These are phyloP conservation scores for Phytophthora megakarya DNA, from an alignment of 352 stramenopile species.

Conservation along the genomic window DNA sequence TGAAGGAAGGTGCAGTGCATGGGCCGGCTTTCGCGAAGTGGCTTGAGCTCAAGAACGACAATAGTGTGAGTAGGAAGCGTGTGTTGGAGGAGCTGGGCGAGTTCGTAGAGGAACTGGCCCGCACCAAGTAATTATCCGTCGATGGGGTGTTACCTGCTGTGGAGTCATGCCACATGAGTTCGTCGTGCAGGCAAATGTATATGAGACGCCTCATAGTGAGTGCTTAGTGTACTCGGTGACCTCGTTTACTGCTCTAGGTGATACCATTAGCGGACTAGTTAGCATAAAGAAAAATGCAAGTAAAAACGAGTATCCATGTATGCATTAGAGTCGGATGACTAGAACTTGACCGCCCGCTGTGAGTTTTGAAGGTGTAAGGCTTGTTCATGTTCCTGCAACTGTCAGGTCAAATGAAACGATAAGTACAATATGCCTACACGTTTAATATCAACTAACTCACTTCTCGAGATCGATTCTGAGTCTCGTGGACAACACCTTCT, in stretches of 20 bases:
- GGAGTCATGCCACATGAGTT: conserved; percentile 9
- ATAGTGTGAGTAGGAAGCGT: conserved; percentile 74
- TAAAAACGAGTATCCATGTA: conserved; percentile 9
- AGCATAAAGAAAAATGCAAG: conserved; percentile 31
- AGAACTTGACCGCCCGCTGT: conserved; percentile 38
- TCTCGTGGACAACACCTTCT: conserved; percentile 65
- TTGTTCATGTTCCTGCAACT: conserved; percentile 65
- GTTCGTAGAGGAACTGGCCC: conserved; percentile 76
- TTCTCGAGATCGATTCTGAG: conserved; percentile 75
- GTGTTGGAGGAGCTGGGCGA: conserved; percentile 66
- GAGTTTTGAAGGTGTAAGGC: conserved; percentile 41
- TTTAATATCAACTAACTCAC: conserved; percentile 39
- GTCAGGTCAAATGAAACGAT: no score
- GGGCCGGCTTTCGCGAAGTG: conserved; percentile 64
- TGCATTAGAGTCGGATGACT: conserved; percentile 11
- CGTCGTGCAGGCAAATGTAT: conserved; percentile 7
- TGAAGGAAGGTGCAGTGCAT: conserved; percentile 64
- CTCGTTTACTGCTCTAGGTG: conserved; percentile 13
- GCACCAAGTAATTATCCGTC: conserved; percentile 58
- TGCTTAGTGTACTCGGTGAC: conserved; percentile 22
- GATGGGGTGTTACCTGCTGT: conserved; percentile 7
- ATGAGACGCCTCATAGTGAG: conserved; percentile 24
- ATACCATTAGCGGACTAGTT: conserved; percentile 26
- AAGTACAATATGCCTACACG: no score
- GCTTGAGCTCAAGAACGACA: conserved; percentile 78